phyloP scores from a whole-genome alignment of 2,329 filamentous ascomycete genomes.

The Trichoderma guizhouense region DNA sequence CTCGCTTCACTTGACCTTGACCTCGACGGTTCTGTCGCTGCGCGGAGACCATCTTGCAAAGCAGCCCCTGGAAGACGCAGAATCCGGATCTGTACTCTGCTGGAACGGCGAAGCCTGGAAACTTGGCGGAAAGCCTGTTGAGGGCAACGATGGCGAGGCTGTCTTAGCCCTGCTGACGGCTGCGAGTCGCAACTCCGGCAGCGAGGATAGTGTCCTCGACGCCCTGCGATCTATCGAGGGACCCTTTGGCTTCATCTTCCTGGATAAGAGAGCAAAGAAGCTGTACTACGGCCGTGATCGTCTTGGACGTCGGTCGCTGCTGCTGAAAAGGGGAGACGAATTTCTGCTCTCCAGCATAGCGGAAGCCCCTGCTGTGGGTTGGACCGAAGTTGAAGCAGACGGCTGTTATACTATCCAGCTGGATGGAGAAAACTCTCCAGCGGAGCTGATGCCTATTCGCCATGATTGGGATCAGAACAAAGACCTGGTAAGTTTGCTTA shows the following conservation, averaged over 20 bases:
- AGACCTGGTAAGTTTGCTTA: constrained; percentile 43
- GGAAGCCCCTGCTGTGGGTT: constrained; percentile 50
- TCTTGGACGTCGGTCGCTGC: constrained; percentile 79
- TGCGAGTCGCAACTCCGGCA: constrained; percentile 33
- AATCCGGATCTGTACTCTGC: constrained; percentile 67
- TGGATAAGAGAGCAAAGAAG: constrained; percentile 58
- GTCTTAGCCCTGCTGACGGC: constrained; percentile 60
- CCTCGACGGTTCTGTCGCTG: constrained; percentile 87
- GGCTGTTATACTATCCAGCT: constrained; percentile 72
- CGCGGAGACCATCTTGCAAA: constrained; percentile 66
- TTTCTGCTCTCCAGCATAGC: constrained; percentile 70
- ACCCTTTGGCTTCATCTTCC: constrained; percentile 87
- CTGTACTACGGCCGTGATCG: constrained; percentile 85
- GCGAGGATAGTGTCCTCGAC: constrained; percentile 39
- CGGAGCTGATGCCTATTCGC: constrained; percentile 23
- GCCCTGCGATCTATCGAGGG: constrained; percentile 65
- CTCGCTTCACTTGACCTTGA: constrained; percentile 56
- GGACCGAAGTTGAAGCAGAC: constrained; percentile 80
- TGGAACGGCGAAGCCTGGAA: constrained; percentile 99
- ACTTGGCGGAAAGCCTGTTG: constrained; percentile 55
- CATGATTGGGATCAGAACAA: constrained; percentile 34
- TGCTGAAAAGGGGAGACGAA: constrained; percentile 50
- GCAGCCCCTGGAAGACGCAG: constrained; percentile 67
- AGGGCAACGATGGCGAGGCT: constrained; percentile 73
- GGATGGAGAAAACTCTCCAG: constrained; percentile 17